Evolutionary conservation across 768 basidiomycete species (phyloP), one percentile per base, ranked within the genome.

Genomic region (Agaricus subrufescens): DNA sequence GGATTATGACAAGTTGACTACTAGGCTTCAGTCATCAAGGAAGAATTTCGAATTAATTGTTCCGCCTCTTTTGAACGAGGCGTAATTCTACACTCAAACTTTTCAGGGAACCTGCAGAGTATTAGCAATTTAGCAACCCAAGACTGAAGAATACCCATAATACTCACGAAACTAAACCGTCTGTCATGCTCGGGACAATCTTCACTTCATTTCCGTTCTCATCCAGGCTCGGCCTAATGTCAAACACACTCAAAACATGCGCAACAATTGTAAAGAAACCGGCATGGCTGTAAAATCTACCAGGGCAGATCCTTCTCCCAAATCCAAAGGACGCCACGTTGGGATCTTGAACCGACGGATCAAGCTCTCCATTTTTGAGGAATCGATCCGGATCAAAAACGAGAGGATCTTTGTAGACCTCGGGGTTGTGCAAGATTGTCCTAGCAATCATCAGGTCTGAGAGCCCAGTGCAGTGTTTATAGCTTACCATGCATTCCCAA

Each of bases 351-450:
- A 63, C 63, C 40, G 62, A 47, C 0, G 64, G 61, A 54, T 67
- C 62, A 27, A 64, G 58, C 46, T 65, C 57, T 8, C 58, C 58
- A 23, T 63, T 55, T 27, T 60, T 67, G 34, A 71, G 59, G 51
- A 65, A 73, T 4, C 69, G 62, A 29, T 71, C 70, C 1, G 70
- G 71, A 25, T 65, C 59, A 40, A 66, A 71, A 26, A 62, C 61
- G 10, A 63, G 48, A 14, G 65, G 63, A n/a, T 63, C 48, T 9
- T 58, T 46, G 50, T 58, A 66, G 40, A 56, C 46, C 9, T 56
- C 54, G 42, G 63, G 63, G 46, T 66, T 60, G 38, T 66, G 65
- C 40, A 66, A 46, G 9, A 66, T 60, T 3, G 62, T 26, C 62
- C 62, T 65, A 15, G 8, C 4, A 12, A 3, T 4, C 40, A 9